phyloP scores from a whole-genome alignment of 352 stramenopile species.

The Pythium aristosporum region DNA sequence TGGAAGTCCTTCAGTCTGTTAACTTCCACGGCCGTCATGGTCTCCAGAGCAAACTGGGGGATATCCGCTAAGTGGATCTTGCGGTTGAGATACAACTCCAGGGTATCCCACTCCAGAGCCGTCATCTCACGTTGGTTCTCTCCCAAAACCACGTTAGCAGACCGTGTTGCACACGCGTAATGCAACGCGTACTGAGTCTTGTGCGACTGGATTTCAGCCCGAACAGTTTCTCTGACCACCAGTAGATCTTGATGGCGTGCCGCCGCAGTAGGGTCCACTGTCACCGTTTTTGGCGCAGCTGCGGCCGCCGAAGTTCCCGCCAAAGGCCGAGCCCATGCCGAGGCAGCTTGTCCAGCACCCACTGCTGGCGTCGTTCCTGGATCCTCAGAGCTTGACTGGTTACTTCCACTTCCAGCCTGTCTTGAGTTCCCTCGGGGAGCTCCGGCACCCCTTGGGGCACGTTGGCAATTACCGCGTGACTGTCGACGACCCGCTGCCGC shows the following conservation, averaged over 20 bases:
- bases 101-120: background rate
- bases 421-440: too few species aligned
- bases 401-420: too few species aligned
- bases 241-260: too few species aligned
- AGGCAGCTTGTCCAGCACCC: too few species aligned
- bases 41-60: background rate
- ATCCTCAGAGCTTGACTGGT: too few species aligned
- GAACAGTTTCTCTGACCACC: background rate
- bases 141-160: background rate
- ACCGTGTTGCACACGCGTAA: background rate
- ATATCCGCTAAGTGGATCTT: background rate
- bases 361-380: too few species aligned
- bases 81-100: background rate
- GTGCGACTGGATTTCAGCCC: background rate
- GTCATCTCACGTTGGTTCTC: background rate
- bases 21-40: background rate
- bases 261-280: background rate
- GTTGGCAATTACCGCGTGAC: background rate
- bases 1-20: background rate
- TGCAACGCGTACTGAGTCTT: background rate
- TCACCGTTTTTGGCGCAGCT: too few species aligned
- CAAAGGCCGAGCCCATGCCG: too few species aligned
- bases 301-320: too few species aligned
- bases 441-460: background rate
- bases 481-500: background rate